phyloP scores from a whole-genome alignment of 2,329 filamentous ascomycete species.

The Rosellinia necatrix region DNA sequence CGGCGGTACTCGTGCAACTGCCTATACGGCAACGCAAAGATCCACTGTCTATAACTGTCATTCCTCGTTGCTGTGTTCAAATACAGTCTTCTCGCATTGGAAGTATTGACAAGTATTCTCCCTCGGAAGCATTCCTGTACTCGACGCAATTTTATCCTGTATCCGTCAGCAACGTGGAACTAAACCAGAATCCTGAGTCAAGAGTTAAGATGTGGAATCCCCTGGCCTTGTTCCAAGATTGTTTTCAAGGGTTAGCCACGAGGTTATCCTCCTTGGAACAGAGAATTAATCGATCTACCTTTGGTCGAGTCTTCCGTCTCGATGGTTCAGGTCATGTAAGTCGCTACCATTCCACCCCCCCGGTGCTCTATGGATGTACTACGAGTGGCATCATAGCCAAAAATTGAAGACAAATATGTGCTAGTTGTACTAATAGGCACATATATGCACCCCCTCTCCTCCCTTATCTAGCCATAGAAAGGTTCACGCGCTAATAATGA shows the following conservation, averaged over 20 bases:
- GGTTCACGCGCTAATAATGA: conserved; percentile 24
- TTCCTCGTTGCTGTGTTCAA: background rate
- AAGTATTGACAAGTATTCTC: background rate
- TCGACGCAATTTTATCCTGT: background rate
- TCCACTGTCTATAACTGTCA: conserved; percentile 1
- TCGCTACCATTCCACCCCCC: conserved; percentile 22
- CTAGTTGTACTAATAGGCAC: background rate
- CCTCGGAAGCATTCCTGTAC: background rate
- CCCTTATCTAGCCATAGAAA: background rate
- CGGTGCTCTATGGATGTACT: no score
- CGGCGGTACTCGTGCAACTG: background rate
- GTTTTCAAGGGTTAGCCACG: conserved; percentile 25
- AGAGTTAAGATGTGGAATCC: conserved; percentile 17
- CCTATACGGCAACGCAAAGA: background rate
- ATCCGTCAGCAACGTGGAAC: background rate
- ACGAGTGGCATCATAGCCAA: no score
- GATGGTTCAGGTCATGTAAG: conserved; percentile 68
- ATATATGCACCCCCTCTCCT: no score
- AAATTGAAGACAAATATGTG: no score
- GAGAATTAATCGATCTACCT: conserved; percentile 44
- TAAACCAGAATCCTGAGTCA: background rate
- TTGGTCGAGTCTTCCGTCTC: conserved; percentile 64
- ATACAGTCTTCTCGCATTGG: background rate
- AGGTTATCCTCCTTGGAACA: conserved; percentile 36
- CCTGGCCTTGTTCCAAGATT: conserved; percentile 19